Conservation (phyloP, 2,329 filamentous ascomycete species). For the Penicillium brasilianum region DNA sequence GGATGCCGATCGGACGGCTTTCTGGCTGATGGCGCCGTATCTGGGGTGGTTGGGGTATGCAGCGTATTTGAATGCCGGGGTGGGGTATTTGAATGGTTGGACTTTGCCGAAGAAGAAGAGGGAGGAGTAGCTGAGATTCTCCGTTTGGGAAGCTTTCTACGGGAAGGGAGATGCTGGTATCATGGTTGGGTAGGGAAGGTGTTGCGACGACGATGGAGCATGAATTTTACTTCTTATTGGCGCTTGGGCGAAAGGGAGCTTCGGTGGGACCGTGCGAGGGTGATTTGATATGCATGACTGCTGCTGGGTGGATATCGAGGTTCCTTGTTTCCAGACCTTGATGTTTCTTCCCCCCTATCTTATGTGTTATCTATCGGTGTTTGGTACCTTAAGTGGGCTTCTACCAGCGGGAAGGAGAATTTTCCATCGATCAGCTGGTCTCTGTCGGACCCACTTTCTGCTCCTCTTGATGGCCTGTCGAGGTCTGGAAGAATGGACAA, state of each 20-base stretch:
- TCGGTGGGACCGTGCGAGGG: slow-evolving; percentile 1
- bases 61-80: slow-evolving; percentile 77
- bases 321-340: not conserved
- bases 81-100: slow-evolving; percentile 73
- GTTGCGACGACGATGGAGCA: not conserved
- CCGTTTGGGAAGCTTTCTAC: too few relatives aligned
- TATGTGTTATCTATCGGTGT: not conserved
- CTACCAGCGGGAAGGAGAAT: not conserved
- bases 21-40: slow-evolving; percentile 79
- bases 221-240: not conserved
- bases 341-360: too few relatives aligned
- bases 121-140: slow-evolving; percentile 21
- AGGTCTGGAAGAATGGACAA: not conserved
- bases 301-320: not conserved
- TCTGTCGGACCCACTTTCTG: not conserved
- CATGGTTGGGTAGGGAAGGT: not conserved
- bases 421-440: slow-evolving; percentile 3
- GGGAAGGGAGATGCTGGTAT: not conserved
- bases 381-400: not conserved
- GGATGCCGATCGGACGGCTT: slow-evolving; percentile 72
- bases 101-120: slow-evolving; percentile 49
- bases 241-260: not conserved
- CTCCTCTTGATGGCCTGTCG: not conserved
- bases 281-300: not conserved
- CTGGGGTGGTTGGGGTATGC: slow-evolving; percentile 86